Conservation (phyloP, 2,329 filamentous ascomycete genomes). For the Akanthomyces muscarius region DNA sequence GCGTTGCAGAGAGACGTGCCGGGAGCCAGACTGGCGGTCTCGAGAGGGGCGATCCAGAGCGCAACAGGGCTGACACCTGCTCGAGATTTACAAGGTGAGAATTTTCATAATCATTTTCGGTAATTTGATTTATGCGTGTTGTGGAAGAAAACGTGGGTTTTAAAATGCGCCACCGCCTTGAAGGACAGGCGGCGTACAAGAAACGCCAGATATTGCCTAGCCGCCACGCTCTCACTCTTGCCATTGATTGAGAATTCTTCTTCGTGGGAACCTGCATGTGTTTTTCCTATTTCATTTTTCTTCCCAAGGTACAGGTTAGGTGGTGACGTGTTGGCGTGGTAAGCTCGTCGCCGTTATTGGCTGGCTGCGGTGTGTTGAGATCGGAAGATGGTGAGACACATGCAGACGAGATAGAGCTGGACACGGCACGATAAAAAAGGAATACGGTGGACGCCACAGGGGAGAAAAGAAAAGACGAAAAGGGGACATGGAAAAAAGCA, state of each 20-base stretch:
- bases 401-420: neutral
- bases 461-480: neutral
- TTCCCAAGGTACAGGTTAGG: neutral
- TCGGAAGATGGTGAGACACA: slow-evolving; percentile 1
- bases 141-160: neutral
- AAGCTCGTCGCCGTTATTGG: neutral
- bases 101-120: neutral
- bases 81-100: no score
- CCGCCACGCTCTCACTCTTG: neutral
- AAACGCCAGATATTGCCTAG: slow-evolving; percentile 4
- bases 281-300: no score
- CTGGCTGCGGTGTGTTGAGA: neutral
- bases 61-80: neutral
- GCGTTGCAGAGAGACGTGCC: neutral
- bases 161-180: neutral
- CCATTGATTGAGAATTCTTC: neutral
- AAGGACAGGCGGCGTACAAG: neutral
- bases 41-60: neutral
- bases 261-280: no score
- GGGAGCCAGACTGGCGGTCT: neutral
- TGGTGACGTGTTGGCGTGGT: neutral
- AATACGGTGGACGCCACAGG: no score
- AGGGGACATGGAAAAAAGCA: neutral
- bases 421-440: neutral
- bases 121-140: neutral